phyloP scores from a whole-genome alignment of 345 rosid species.

The Salix udensis region DNA sequence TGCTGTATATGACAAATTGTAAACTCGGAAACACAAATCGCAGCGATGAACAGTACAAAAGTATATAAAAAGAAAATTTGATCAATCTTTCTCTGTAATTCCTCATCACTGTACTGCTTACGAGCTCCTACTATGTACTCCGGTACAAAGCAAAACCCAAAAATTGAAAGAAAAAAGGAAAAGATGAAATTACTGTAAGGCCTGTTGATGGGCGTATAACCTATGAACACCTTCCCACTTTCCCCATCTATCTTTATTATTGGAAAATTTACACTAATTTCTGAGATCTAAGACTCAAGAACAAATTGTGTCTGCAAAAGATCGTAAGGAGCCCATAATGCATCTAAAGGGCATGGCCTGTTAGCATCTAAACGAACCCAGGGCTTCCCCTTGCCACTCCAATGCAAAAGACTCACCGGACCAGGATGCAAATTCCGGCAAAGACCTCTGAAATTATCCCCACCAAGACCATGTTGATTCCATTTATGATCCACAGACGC shows the following conservation, averaged over 20 bases:
- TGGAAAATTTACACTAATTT: neutral
- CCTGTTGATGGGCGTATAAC: neutral
- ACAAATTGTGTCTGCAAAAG: slow-evolving; percentile 22
- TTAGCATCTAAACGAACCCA: slow-evolving; percentile 35
- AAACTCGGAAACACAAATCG: neutral
- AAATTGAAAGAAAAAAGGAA: neutral
- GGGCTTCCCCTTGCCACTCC: slow-evolving; percentile 48
- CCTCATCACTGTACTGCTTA: neutral
- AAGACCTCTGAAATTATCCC: slow-evolving; percentile 34
- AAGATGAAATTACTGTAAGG: neutral
- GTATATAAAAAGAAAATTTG: neutral
- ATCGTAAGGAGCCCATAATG: slow-evolving; percentile 45
- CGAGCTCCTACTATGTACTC: neutral
- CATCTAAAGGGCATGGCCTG: slow-evolving; percentile 35
- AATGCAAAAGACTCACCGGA: slow-evolving; percentile 42
- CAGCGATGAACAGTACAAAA: neutral
- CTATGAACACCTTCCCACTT: slow-evolving; percentile 7
- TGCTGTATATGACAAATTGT: neutral
- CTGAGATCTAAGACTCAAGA: slow-evolving; percentile 17
- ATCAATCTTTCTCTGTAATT: neutral
- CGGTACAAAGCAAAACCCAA: slow-evolving; percentile 2
- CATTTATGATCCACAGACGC: slow-evolving; percentile 40
- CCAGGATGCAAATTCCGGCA: slow-evolving; percentile 43
- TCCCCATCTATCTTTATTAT: neutral
- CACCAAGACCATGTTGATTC: slow-evolving; percentile 47